Evolutionary conservation across 2,329 filamentous ascomycete genomes (phyloP).

Genomic region (Fusarium sp.): DNA sequence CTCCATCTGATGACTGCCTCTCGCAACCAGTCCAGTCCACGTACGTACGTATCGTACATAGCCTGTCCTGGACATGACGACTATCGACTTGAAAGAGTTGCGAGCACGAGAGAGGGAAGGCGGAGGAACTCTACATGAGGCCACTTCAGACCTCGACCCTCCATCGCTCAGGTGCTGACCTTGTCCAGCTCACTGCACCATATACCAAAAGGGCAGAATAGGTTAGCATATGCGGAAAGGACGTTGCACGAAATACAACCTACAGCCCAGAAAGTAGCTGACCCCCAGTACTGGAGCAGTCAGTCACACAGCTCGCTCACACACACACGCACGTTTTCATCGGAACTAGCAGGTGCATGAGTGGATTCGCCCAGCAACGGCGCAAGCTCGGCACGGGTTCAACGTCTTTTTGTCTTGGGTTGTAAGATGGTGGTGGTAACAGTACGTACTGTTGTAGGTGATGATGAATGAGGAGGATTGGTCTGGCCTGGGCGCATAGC

Average conservation of each 20-base stretch:
- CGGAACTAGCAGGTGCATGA: conserved; percentile 18
- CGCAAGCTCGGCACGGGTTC: conserved; percentile 32
- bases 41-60: not conserved
- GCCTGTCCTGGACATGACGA: conserved; percentile 4
- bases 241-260: conserved; percentile 18
- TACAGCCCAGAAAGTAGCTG: conserved; percentile 14
- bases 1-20: conserved; percentile 18
- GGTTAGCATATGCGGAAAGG: conserved; percentile 21
- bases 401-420: conserved; percentile 33
- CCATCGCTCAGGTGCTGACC: conserved; percentile 28
- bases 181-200: conserved; percentile 17
- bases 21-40: not conserved
- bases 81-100: conserved; percentile 2
- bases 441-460: conserved; percentile 1
- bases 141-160: conserved; percentile 22
- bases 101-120: conserved; percentile 4
- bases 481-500: conserved; percentile 11
- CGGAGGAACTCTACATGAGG: conserved; percentile 32
- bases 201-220: conserved; percentile 25
- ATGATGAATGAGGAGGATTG: not conserved
- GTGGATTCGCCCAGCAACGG: conserved; percentile 29
- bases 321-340: conserved; percentile 24
- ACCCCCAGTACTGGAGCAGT: conserved; percentile 8
- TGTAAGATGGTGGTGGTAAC: conserved; percentile 1
- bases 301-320: conserved; percentile 1